Conservation (phyloP, 2,329 filamentous ascomycete species). For the Amesomyces nigricolor region DNA sequence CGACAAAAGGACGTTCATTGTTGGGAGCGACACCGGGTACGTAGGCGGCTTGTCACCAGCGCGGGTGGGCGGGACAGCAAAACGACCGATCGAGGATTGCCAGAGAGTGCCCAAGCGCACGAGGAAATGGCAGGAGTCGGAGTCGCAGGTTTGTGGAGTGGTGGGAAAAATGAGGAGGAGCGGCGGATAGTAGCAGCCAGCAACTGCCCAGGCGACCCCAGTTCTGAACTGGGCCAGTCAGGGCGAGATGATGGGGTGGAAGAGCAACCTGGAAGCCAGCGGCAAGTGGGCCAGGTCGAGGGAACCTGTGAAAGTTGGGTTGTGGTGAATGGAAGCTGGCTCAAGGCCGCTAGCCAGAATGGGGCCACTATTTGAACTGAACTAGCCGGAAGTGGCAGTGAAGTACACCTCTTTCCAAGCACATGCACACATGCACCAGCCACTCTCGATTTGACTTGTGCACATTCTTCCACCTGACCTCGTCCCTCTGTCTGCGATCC, state of each 20-base stretch:
- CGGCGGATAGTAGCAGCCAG: conserved; percentile 9
- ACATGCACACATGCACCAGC: background rate
- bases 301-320: conserved; percentile 6
- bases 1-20: conserved; percentile 59
- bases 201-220: conserved; percentile 9
- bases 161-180: conserved; percentile 25
- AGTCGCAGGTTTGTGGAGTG: conserved; percentile 17
- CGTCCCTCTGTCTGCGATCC: background rate
- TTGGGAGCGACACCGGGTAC: conserved; percentile 11
- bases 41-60: background rate
- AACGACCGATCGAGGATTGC: conserved; percentile 1
- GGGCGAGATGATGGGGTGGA: conserved; percentile 14
- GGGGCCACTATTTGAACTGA: background rate
- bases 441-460: background rate
- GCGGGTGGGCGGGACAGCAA: background rate
- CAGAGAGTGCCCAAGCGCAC: background rate
- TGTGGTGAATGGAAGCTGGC: background rate
- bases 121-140: conserved; percentile 11
- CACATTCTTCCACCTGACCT: background rate
- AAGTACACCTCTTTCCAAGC: conserved; percentile 1
- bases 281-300: conserved; percentile 9
- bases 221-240: conserved; percentile 18
- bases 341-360: background rate
- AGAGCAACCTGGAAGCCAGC: conserved; percentile 3
- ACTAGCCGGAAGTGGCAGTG: conserved; percentile 2